Base-by-base conservation (phyloP, 441 rosid species). In the Brassica balearica region DNA sequence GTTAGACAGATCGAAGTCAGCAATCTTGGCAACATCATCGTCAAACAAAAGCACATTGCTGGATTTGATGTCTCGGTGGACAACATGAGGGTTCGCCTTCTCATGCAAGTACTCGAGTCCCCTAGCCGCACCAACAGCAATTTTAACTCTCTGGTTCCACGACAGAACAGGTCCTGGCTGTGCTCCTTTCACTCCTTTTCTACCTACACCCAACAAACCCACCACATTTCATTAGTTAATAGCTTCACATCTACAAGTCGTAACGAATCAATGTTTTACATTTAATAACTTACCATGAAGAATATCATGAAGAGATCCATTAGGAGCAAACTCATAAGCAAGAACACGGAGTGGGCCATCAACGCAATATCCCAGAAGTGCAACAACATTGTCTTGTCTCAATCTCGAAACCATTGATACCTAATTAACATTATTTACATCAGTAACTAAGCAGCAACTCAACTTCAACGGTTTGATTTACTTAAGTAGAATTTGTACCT, bases 331-430 rank as follows among this genome's bases (percentile, higher is more conserved):
- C 76, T 88, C 87, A 78, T 82, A 88, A 69, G 82, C 87, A 70
- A 90, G 89, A 73, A 84, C 87, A 17, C 89, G 90, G 61, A 84
- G 82, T 36, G 89, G 83, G 5, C 91, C 85, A 12, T 87, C 88
- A 59, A 81, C 82, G 64, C 87, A 85, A 74, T 87, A 88, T 12
- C 95, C 91, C 11, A 90, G 69, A 62, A 88, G 92, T 69, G 84
- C 87, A 38, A 87, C 87, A 80, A 90, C 82, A 58, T 87, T 85
- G 22, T 86, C 91, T 71, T 90, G 85, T 58, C 86, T 85, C 77
- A 83, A 81, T 84, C 89, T 88, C 4, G 95, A 90, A 60, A 84
- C 90, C 85, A 88, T 78, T 32, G 92, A 87, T 5, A 90, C 92
- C 88, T 86, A 46, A 71, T 67, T 58, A 65, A 83, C 46, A 34